Conservation (phyloP, 108 stramenopile species). For the Nitzschia sp. region DNA sequence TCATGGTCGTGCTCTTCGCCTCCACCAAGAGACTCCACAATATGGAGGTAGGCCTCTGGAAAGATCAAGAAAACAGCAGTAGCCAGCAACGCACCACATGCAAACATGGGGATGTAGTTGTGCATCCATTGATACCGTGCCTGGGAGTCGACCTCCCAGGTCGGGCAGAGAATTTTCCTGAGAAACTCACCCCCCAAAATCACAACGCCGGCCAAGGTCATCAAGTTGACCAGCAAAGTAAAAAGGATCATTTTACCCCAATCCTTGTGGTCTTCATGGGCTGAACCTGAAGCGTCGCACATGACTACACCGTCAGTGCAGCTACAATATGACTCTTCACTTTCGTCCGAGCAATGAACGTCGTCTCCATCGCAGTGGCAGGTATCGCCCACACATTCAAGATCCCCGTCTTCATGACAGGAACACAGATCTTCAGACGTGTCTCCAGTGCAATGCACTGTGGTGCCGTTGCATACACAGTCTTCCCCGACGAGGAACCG, state of each 20-base stretch:
- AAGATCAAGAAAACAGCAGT: constrained; percentile 66
- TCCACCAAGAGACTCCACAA: constrained; percentile 5
- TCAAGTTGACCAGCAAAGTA: constrained; percentile 52
- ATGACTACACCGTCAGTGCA: not conserved
- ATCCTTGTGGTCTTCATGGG: constrained; percentile 23
- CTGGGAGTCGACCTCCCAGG: not conserved
- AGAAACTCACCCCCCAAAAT: constrained; percentile 30
- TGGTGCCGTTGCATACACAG: not conserved
- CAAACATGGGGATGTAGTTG: constrained; percentile 44
- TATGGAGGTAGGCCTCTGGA: constrained; percentile 55
- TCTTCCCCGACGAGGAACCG: constrained; percentile 1
- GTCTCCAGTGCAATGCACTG: not conserved
- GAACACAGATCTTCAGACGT: not conserved
- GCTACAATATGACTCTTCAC: not conserved
- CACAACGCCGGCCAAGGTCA: constrained; percentile 50
- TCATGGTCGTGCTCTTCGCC: constrained; percentile 3
- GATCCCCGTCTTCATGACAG: not conserved
- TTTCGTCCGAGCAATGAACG: not conserved
- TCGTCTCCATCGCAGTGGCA: constrained; percentile 10
- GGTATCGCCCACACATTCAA: not conserved
- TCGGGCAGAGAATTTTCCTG: constrained; percentile 10
- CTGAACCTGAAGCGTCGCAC: not conserved
- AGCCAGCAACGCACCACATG: constrained; percentile 63
- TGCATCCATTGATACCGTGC: not conserved
- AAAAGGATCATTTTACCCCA: constrained; percentile 54